Evolutionary conservation across 139 green algal species (phyloP), one percentile per base, ranked within the genome.

Genomic region (Asterochloris erici): DNA sequence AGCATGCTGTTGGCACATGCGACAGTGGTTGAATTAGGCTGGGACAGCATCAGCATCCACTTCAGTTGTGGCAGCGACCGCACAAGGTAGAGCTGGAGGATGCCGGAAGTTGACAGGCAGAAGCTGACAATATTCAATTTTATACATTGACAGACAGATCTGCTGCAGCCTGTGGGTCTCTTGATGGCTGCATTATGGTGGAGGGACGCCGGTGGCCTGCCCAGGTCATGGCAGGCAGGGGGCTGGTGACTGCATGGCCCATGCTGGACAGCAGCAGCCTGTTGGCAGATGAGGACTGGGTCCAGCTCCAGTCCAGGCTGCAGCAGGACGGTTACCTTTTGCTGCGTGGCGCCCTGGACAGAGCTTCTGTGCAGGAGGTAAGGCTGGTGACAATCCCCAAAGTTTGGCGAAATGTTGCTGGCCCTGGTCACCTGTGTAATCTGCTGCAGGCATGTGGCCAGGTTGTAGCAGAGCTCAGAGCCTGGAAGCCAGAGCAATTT

Each of bases 241-340:
- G 83, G 11, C 17, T 62, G 4, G 83, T 83, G 14, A 10, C 28
- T 21, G 63, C 71, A 12, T 28, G 28, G 19, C 21, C 70, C n/a
- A 83, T 86, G 83, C 9, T 68, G 0, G 73, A 86, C 63, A 83
- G 71, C 16, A 80, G 47, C 14, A 11, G 11, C 10, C 63, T 80
- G 62, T 26, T 73, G n/a, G 14, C 61, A 24, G 21, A 24, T 15
- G 63, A 47, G 15, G 60, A 83, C 11, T 38, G 27, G 14, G 10
- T 19, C 2, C 62, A 66, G n/a, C 62, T 83, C 11, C 29, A 29
- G 26, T 11, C 38, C 10, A n/a, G 79, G 16, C 79, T 87, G 16
- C 17, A 62, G 23, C 29, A 19, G 62, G 84, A 87, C 62, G 84
- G 84, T 9, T 87, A 87, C n/a, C 74, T 87, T 10, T 12, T 87